Conservation (phyloP, 1,284 basidiomycete genomes). For the Trichosporon faecale region DNA sequence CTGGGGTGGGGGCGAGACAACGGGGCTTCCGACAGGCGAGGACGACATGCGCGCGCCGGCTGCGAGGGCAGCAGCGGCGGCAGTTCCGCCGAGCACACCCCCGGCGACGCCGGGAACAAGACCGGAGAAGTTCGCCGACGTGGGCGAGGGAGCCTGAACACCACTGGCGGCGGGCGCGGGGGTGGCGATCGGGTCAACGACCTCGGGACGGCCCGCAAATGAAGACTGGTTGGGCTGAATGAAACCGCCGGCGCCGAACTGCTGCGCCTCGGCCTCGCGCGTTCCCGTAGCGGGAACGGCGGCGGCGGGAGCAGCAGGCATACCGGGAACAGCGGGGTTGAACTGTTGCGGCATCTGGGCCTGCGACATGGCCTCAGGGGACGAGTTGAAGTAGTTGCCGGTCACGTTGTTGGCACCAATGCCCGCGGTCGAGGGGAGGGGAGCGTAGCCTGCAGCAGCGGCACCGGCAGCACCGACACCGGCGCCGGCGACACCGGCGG, state of each 20-base stretch:
- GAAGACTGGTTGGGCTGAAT: not conserved
- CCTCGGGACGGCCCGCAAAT: not conserved
- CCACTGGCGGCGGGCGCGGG: not conserved
- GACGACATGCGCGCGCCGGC: conserved; percentile 2
- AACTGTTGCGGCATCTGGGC: not conserved
- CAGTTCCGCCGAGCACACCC: not conserved
- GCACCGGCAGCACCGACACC: not conserved
- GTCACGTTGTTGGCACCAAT: conserved; percentile 1
- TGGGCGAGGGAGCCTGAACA: not conserved
- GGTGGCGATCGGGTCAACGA: not conserved
- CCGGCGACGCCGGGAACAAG: not conserved
- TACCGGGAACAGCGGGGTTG: not conserved
- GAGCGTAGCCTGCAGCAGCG: not conserved
- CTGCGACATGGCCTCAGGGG: not conserved
- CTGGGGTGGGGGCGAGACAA: not conserved
- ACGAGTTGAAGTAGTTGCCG: conserved; percentile 5
- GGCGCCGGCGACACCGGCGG: not conserved
- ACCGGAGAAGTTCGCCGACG: not conserved
- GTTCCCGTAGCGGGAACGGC: not conserved
- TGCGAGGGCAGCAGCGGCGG: not conserved
- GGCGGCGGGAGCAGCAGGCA: not conserved
- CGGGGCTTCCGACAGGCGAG: not conserved
- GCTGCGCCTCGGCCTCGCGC: not conserved
- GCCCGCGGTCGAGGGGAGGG: not conserved
- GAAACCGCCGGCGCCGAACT: conserved; percentile 5